These are phyloP conservation scores for Rhodotorula sp. DNA, from an alignment of 1,284 basidiomycete species.

Conservation along the genomic window DNA sequence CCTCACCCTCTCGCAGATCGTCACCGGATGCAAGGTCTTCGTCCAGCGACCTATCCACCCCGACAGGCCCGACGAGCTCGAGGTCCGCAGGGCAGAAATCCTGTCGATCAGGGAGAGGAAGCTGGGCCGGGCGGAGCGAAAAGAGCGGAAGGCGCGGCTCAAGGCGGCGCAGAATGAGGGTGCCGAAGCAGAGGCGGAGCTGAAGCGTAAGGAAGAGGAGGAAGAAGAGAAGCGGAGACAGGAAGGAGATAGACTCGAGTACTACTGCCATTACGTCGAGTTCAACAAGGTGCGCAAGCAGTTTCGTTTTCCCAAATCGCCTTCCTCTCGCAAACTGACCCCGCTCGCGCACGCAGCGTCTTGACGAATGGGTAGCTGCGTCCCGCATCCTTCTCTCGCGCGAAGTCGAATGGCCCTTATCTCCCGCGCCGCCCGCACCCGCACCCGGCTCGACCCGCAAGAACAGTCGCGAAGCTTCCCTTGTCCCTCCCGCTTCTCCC, in stretches of 20 bases:
- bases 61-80: constrained; percentile 52
- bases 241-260: constrained; percentile 59
- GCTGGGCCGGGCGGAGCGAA: constrained; percentile 60
- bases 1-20: constrained; percentile 51
- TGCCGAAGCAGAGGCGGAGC: constrained; percentile 5
- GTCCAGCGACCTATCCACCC: constrained; percentile 72
- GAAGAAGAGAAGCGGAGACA: constrained; percentile 24
- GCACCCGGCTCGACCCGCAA: constrained; percentile 36
- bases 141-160: constrained; percentile 49
- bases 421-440: constrained; percentile 47
- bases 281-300: constrained; percentile 72
- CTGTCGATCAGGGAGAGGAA: constrained; percentile 81
- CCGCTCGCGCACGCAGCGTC: constrained; percentile 54
- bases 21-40: constrained; percentile 89
- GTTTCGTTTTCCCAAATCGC: not conserved
- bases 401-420: constrained; percentile 86
- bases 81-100: constrained; percentile 89
- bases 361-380: constrained; percentile 97
- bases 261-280: constrained; percentile 94
- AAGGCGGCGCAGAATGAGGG: constrained; percentile 43
- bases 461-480: constrained; percentile 23
- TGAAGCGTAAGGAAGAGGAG: constrained; percentile 5
- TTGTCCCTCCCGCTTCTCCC: constrained; percentile 43
- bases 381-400: constrained; percentile 76
- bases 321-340: constrained; percentile 25